A percentile compares a stretch with the other conserved stretches of the same genome.
phyloP scores from a whole-genome alignment of 2,329 filamentous ascomycete genomes.

The Paradendryphiella salina region DNA sequence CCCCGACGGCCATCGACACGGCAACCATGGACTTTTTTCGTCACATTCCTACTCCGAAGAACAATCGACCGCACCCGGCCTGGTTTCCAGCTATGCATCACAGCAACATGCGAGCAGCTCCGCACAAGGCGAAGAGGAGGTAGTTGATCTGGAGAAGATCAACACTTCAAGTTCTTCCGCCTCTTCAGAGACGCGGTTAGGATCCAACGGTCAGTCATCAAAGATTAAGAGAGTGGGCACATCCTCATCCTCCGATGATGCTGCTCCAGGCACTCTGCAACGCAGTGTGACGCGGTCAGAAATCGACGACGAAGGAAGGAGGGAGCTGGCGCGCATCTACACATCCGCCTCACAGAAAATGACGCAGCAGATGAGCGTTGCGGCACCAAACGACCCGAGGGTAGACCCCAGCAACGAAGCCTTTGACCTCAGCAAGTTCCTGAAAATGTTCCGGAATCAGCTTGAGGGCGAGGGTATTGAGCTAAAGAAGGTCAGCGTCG shows the following conservation, averaged over 20 bases:
- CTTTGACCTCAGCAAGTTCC: slow-evolving; percentile 60
- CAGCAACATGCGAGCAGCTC: slow-evolving; percentile 4
- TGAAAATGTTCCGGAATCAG: slow-evolving; percentile 54
- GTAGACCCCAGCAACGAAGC: slow-evolving; percentile 57
- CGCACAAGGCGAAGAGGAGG: slow-evolving; percentile 12
- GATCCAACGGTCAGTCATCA: slow-evolving; percentile 11
- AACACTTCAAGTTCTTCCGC: slow-evolving; percentile 20
- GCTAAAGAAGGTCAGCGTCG: slow-evolving; percentile 60
- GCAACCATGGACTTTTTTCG: not conserved
- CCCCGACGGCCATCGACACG: slow-evolving; percentile 28
- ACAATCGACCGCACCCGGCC: not conserved
- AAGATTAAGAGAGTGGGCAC: slow-evolving; percentile 11
- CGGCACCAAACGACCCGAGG: slow-evolving; percentile 49
- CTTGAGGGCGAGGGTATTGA: slow-evolving; percentile 61
- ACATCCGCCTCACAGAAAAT: slow-evolving; percentile 29
- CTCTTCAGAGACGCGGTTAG: slow-evolving; percentile 27
- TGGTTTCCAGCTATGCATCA: not conserved
- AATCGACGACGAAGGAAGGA: slow-evolving; percentile 32
- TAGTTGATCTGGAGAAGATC: slow-evolving; percentile 13
- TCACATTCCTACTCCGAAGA: slow-evolving; percentile 3
- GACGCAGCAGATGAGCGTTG: slow-evolving; percentile 29
- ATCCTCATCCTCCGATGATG: slow-evolving; percentile 10
- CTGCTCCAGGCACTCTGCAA: slow-evolving; percentile 12
- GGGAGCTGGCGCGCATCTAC: slow-evolving; percentile 34
- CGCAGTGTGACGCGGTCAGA: slow-evolving; percentile 23